Evolutionary conservation across 2,329 filamentous ascomycete genomes (phyloP).

Genomic region (Trichoderma gracile): DNA sequence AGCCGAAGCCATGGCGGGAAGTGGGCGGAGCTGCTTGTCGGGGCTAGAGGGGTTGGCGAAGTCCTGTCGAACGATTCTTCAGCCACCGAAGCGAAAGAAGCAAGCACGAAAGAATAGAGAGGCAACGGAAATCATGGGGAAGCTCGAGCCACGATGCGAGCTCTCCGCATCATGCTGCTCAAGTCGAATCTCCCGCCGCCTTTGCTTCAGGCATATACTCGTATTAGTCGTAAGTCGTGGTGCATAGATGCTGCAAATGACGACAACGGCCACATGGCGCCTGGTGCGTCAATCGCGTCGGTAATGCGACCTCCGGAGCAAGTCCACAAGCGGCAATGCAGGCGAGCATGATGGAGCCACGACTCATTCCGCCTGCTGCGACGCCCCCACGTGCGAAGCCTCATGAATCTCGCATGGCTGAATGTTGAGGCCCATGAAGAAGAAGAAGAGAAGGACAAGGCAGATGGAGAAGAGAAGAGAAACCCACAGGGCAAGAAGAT

Average conservation of each 20-base stretch:
- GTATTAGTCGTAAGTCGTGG: too few relatives aligned
- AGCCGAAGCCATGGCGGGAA: constrained; percentile 11
- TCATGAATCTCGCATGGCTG: constrained; percentile 17
- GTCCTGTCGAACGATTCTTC: not conserved
- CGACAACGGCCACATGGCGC: not conserved
- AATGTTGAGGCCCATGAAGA: not conserved
- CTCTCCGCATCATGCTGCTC: not conserved
- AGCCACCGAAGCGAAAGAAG: not conserved
- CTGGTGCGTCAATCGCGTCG: not conserved
- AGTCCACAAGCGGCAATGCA: too few relatives aligned
- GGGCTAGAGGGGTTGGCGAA: constrained; percentile 19
- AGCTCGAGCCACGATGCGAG: constrained; percentile 11
- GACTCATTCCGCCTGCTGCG: not conserved
- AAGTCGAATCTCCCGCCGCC: not conserved
- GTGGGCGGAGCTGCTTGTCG: constrained; percentile 8
- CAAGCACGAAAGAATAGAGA: too few relatives aligned
- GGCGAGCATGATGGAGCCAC: not conserved
- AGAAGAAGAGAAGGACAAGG: not conserved
- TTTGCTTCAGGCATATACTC: not conserved
- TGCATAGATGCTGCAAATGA: not conserved
- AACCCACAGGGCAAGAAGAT: not conserved
- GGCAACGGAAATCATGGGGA: not conserved
- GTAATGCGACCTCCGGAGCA: not conserved
- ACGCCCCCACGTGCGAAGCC: constrained; percentile 7
- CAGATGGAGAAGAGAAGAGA: not conserved